Evolutionary conservation across 2,329 filamentous ascomycete species (phyloP), one percentile per base, ranked within the genome.

Genomic region (Ophiostoma triangulosporum): DNA sequence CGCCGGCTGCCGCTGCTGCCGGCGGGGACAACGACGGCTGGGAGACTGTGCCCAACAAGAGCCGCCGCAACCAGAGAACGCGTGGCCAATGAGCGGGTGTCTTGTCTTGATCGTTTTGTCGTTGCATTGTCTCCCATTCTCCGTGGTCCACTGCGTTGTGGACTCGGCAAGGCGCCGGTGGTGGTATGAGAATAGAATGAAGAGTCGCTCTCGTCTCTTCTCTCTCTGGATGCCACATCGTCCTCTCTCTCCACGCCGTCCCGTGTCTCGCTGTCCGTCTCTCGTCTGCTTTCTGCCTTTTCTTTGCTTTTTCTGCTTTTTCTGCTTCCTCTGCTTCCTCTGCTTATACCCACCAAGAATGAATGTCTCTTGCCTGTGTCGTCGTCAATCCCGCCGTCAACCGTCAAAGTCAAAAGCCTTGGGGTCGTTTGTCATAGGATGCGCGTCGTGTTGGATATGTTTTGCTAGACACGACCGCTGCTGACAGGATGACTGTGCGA

Each of bases 11-110:
- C 6, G 48, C 22, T 12, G 20, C 27, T 15, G 17, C 27, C 3
- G 15, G 65, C 68, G 33, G 67, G 69, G 50, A 66, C 69, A 78
- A 79, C 35, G 80, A 83, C 63, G 80, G 80, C 59, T 84, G 80
- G 80, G 81, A 77, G 58, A 83, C 77, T 26, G 80, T 81, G 14
- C 60, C 64, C 3, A 61, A 57, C 54, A 73, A 72, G 61, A 64
- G 64, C 48, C 62, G 76, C 64, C 58, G 70, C 35, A 57, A 46
- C 50, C 58, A 66, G 62, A 59, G 58, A 59, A 45, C 57, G 27
- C 57, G 59, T 22, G 54, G 43, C 14, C 48, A 54, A 33, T 55
- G 32, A 53, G 20, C 40, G 33, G 22, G 11, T n/a, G 12, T 22
- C 33, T 9, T 48, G 14, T n/a, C 12, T 45, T 22, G 27, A 32